Percentiles rank a stretch among this genome's conserved stretches.
phyloP scores from a whole-genome alignment of 2,329 filamentous ascomycete genomes.

The Colletotrichum paranaense region DNA sequence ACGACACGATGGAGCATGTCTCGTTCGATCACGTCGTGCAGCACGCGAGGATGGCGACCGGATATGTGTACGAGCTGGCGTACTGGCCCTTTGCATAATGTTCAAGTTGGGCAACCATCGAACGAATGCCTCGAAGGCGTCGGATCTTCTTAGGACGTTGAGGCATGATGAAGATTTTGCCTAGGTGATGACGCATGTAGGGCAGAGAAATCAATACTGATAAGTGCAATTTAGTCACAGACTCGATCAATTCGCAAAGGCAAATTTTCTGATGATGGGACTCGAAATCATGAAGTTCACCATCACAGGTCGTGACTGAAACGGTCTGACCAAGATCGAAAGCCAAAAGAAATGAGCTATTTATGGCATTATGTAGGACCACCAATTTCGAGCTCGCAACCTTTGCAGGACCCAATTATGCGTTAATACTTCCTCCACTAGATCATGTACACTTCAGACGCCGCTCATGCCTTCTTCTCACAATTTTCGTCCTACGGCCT shows the following conservation, averaged over 20 bases:
- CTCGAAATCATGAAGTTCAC: too few species aligned
- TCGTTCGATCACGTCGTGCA: slow-evolving; percentile 75
- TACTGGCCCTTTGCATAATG: slow-evolving; percentile 25
- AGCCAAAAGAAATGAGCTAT: too few species aligned
- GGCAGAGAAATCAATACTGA: too few species aligned
- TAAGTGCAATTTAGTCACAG: too few species aligned
- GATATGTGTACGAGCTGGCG: slow-evolving; percentile 59
- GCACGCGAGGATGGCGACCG: slow-evolving; percentile 65
- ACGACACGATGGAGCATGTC: slow-evolving; percentile 77
- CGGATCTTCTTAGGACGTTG: too few species aligned
- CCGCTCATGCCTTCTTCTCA: background rate
- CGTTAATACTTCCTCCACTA: background rate
- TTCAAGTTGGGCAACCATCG: background rate
- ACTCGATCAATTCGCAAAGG: too few species aligned
- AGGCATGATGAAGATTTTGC: too few species aligned
- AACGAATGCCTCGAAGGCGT: background rate
- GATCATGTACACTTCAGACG: background rate
- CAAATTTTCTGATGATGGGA: too few species aligned
- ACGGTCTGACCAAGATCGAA: too few species aligned
- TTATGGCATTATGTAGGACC: background rate
- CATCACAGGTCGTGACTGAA: too few species aligned
- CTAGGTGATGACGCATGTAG: too few species aligned
- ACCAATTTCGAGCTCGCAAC: background rate
- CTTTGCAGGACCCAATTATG: background rate
- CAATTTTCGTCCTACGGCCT: too few species aligned